Percentiles rank a stretch among this genome's conserved stretches.
Conservation (phyloP, 768 basidiomycete species). For the Cystoderma amianthinum region DNA sequence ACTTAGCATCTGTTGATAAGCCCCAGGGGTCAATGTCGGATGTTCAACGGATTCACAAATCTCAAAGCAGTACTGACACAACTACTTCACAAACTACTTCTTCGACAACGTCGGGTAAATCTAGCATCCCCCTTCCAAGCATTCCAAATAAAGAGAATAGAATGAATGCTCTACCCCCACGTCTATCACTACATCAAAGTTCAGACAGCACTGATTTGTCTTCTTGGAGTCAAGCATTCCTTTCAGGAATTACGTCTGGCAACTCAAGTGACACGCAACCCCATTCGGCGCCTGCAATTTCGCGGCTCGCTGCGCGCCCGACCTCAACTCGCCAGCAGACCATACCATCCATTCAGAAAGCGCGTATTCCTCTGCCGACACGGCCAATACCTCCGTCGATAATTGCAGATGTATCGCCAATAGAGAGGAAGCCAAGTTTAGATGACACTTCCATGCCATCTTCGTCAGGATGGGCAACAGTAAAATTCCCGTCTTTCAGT, state of each 20-base stretch:
- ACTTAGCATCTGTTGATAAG: background rate
- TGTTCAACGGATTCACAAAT: background rate
- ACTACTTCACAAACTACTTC: background rate
- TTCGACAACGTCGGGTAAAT: background rate
- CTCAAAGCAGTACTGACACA: background rate
- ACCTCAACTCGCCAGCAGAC: background rate
- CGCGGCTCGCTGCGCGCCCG: background rate
- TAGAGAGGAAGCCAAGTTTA: background rate
- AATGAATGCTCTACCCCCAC: slow-evolving; percentile 35
- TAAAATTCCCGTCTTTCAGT: background rate
- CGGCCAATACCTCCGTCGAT: background rate
- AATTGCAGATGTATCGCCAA: background rate
- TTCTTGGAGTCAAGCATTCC: slow-evolving; percentile 47
- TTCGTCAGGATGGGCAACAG: background rate
- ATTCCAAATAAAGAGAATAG: slow-evolving; percentile 10
- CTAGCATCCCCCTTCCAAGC: slow-evolving; percentile 1
- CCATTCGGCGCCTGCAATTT: background rate
- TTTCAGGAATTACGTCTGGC: slow-evolving; percentile 33
- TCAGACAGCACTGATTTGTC: slow-evolving; percentile 37
- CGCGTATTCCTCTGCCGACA: background rate
- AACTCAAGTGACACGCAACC: background rate
- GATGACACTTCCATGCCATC: background rate
- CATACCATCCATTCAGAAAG: background rate
- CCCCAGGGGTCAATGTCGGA: background rate
- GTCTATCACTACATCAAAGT: slow-evolving; percentile 45